A percentile compares a stretch with the other conserved stretches of the same genome.
Evolutionary conservation across 176 grass and related monocot genomes (phyloP).

Genomic region (Juncus effusus): DNA sequence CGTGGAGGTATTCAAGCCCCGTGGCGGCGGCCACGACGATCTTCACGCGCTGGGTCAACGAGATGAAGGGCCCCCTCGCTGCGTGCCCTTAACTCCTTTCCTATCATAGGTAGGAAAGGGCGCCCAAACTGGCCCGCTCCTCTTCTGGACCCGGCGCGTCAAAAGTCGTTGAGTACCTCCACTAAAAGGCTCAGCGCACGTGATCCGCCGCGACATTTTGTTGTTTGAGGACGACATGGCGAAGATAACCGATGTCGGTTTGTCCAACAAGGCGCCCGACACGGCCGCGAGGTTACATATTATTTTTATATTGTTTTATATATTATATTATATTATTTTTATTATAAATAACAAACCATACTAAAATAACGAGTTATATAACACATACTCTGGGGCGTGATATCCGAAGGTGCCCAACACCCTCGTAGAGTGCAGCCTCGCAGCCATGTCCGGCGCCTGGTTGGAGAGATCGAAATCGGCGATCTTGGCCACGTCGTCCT

Average conservation of each 20-base stretch:
- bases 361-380: too few relatives aligned
- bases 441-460: conserved; percentile 78
- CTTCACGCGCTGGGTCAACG: conserved; percentile 49
- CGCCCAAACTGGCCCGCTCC: conserved; percentile 49
- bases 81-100: conserved; percentile 76
- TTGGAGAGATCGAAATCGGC: conserved; percentile 70
- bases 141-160: conserved; percentile 56
- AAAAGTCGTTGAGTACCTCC: conserved; percentile 66
- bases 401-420: conserved; percentile 91
- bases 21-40: conserved; percentile 39
- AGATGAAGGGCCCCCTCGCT: conserved; percentile 44
- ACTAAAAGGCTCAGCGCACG: conserved; percentile 58
- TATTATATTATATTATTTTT: conserved; percentile 69
- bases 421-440: conserved; percentile 74
- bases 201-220: conserved; percentile 77
- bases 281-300: conserved; percentile 79
- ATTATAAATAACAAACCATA: too few relatives aligned
- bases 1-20: conserved; percentile 57
- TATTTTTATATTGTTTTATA: conserved; percentile 79
- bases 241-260: conserved; percentile 57
- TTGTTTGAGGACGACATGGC: conserved; percentile 62
- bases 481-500: conserved; percentile 50
- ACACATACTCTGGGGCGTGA: conserved; percentile 75
- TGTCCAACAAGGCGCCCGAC: conserved; percentile 72
- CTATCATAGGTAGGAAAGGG: conserved; percentile 78